phyloP scores from a whole-genome alignment of 495 filamentous ascomycete species.

The Clavariopsis aquatica region DNA sequence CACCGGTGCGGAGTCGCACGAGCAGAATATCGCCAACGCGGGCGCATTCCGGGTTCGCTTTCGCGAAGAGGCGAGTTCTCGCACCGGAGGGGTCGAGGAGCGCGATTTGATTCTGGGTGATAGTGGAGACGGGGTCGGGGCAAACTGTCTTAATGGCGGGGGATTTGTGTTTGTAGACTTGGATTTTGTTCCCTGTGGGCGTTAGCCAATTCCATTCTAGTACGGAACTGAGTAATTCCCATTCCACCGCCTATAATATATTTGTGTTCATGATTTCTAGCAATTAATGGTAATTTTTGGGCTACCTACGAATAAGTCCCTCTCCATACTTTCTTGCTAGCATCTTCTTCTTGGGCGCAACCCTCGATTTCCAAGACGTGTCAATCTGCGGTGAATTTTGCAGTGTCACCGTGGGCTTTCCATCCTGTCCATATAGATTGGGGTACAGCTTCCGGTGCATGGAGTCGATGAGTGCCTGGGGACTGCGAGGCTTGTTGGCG shows the following conservation, averaged over 20 bases:
- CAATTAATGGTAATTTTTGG: too few relatives aligned
- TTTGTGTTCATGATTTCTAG: too few relatives aligned
- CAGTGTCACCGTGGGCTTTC: neutral
- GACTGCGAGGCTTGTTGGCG: neutral
- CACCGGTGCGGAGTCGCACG: conserved; percentile 76
- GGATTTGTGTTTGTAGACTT: conserved; percentile 18
- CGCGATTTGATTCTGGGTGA: conserved; percentile 66
- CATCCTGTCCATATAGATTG: neutral
- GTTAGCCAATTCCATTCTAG: neutral
- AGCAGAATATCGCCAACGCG: conserved; percentile 87
- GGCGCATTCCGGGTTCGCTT: conserved; percentile 69
- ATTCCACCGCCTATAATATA: too few relatives aligned
- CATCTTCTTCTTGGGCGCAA: neutral
- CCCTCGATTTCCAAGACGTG: neutral
- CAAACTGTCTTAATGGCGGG: conserved; percentile 40
- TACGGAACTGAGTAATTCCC: too few relatives aligned
- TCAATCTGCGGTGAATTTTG: neutral
- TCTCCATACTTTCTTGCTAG: neutral
- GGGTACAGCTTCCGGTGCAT: conserved; percentile 22
- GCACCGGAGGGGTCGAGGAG: conserved; percentile 81
- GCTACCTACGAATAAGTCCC: neutral
- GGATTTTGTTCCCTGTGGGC: neutral
- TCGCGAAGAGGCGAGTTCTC: conserved; percentile 77
- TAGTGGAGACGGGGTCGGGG: conserved; percentile 59
- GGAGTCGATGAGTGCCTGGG: neutral